These are phyloP conservation scores for Tillandsia fasciculata DNA, from an alignment of 176 grass and related monocot species.

Conservation along the genomic window DNA sequence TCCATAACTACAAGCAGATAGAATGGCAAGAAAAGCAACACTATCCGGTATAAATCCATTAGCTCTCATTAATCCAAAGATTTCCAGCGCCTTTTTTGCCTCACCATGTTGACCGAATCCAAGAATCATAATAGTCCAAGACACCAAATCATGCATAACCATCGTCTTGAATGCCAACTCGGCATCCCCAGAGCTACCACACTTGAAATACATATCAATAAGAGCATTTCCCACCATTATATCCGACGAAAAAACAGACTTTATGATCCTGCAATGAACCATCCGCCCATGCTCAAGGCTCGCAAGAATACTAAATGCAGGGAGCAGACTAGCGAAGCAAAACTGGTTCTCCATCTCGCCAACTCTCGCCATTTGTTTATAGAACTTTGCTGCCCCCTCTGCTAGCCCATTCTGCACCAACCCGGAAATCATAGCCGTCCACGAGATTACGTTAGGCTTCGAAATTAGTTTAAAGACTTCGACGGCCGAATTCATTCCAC, in stretches of 20 bases:
- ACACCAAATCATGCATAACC: slow-evolving; percentile 12
- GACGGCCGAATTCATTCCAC: slow-evolving; percentile 4
- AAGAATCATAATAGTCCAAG: slow-evolving; percentile 28
- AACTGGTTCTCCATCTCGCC: slow-evolving; percentile 18
- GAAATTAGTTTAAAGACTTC: slow-evolving; percentile 12
- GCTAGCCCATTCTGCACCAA: slow-evolving; percentile 21
- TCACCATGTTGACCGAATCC: slow-evolving; percentile 23
- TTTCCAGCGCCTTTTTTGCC: slow-evolving; percentile 12
- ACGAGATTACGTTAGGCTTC: slow-evolving; percentile 27
- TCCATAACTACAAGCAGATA: slow-evolving; percentile 34
- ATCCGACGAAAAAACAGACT: slow-evolving; percentile 11
- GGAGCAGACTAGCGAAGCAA: slow-evolving; percentile 14
- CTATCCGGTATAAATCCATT: slow-evolving; percentile 1
- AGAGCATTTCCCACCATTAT: slow-evolving; percentile 19
- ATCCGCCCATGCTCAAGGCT: slow-evolving; percentile 29
- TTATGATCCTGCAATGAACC: slow-evolving; percentile 26
- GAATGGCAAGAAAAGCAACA: slow-evolving; percentile 22
- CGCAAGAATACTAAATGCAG: slow-evolving; percentile 10
- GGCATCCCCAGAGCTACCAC: slow-evolving; percentile 26
- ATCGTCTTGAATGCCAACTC: slow-evolving; percentile 1
- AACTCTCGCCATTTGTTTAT: slow-evolving; percentile 2
- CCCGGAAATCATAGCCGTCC: slow-evolving; percentile 32
- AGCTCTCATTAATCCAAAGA: slow-evolving; percentile 23
- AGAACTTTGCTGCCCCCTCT: slow-evolving; percentile 8
- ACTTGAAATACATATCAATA: slow-evolving; percentile 49